These are phyloP conservation scores for Pseudogymnoascus sp. DNA, from an alignment of 2,329 filamentous ascomycete genomes.

Conservation along the genomic window DNA sequence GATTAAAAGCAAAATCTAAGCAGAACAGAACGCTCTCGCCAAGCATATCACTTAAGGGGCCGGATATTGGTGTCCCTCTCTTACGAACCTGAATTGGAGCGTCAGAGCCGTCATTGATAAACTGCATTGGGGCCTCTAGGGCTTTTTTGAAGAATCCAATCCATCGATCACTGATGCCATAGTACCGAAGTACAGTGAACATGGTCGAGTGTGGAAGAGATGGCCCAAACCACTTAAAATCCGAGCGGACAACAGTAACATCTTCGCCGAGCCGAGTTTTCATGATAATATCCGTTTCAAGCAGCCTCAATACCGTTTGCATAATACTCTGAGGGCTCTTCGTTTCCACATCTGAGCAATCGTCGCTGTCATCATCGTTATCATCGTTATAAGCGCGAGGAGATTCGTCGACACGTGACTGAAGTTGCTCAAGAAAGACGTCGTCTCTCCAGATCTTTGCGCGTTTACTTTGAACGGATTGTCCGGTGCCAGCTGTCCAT, in stretches of 20 bases:
- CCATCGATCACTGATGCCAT: constrained; percentile 51
- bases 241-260: constrained; percentile 48
- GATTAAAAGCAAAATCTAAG: constrained; percentile 58
- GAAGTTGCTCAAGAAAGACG: constrained; percentile 52
- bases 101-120: constrained; percentile 44
- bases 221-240: constrained; percentile 52
- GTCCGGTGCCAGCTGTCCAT: neutral
- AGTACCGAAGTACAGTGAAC: constrained; percentile 47
- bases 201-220: constrained; percentile 54
- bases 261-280: constrained; percentile 40
- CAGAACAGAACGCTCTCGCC: constrained; percentile 56
- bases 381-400: constrained; percentile 34
- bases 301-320: constrained; percentile 48
- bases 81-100: constrained; percentile 39
- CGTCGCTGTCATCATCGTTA: constrained; percentile 31
- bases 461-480: constrained; percentile 30
- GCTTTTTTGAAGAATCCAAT: constrained; percentile 52
- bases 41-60: constrained; percentile 51
- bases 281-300: constrained; percentile 47
- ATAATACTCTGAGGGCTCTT: constrained; percentile 42
- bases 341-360: constrained; percentile 23
- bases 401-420: constrained; percentile 30
- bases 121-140: constrained; percentile 51
- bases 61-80: constrained; percentile 52
- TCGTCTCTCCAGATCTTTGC: constrained; percentile 38